Percentiles rank a stretch among this genome's conserved stretches.
phyloP scores from a whole-genome alignment of 192 early-diverging fungal genomes.

The Coemansia sp. region DNA sequence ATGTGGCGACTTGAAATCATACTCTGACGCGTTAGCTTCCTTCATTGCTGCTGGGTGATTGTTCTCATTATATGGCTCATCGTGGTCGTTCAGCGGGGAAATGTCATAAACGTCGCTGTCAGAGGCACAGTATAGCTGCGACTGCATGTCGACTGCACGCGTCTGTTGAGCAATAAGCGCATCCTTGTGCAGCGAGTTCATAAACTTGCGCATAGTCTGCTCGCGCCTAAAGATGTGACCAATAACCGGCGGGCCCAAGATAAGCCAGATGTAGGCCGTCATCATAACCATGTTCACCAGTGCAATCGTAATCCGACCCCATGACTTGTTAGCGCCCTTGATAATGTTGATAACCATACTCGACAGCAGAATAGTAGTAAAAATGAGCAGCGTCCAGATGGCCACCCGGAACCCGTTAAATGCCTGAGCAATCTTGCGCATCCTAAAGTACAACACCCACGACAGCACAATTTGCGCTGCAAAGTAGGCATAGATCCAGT shows the following conservation, averaged over 20 bases:
- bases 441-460: constrained; percentile 34
- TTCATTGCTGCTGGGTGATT: constrained; percentile 2
- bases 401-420: constrained; percentile 47
- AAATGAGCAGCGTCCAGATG: constrained; percentile 37
- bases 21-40: constrained; percentile 9
- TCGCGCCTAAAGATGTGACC: constrained; percentile 45
- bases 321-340: constrained; percentile 37
- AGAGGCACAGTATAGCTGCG: constrained; percentile 25
- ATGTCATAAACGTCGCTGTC: constrained; percentile 23
- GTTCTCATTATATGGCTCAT: constrained; percentile 14
- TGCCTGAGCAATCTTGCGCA: constrained; percentile 38
- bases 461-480: constrained; percentile 31
- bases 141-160: constrained; percentile 17
- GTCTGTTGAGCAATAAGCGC: constrained; percentile 44
- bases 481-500: constrained; percentile 41
- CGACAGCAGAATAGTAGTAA: constrained; percentile 19
- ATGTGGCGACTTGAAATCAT: constrained; percentile 10
- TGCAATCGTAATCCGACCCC: constrained; percentile 37
- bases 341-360: constrained; percentile 45
- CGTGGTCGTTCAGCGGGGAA: constrained; percentile 15
- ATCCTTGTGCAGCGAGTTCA: constrained; percentile 45
- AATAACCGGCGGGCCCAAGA: constrained; percentile 34
- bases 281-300: constrained; percentile 32
- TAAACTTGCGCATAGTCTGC: constrained; percentile 45
- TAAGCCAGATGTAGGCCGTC: constrained; percentile 40